Percentiles rank a stretch among this genome's conserved stretches.
Evolutionary conservation across 306 rosid species (phyloP).

Genomic region (Cucumis cinereus): DNA sequence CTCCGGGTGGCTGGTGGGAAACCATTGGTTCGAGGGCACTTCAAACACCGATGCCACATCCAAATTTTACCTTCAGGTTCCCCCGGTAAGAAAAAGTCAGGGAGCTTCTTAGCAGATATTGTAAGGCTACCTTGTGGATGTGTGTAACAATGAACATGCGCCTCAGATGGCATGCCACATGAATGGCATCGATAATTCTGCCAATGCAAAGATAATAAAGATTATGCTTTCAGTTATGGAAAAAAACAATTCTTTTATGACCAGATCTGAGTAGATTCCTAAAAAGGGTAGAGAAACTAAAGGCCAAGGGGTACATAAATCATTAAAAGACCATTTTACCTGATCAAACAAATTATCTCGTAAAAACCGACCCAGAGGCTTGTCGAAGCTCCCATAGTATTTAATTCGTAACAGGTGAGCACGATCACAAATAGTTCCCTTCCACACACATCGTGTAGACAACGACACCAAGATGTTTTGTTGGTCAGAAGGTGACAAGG

Average conservation of each 20-base stretch:
- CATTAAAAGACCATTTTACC: conserved; percentile 26
- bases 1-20: conserved; percentile 91
- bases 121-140: conserved; percentile 97
- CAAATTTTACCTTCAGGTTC: conserved; percentile 94
- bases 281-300: not conserved
- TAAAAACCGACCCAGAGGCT: conserved; percentile 83
- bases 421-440: conserved; percentile 94
- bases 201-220: not conserved
- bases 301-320: not conserved
- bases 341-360: conserved; percentile 90
- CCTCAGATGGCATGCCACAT: conserved; percentile 93
- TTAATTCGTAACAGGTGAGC: conserved; percentile 88
- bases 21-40: conserved; percentile 80
- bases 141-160: conserved; percentile 91
- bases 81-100: conserved; percentile 65
- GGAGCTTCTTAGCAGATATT: conserved; percentile 76
- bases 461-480: conserved; percentile 94
- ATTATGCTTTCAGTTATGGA: not conserved
- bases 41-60: conserved; percentile 99
- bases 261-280: conserved; percentile 38
- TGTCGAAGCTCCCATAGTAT: conserved; percentile 91
- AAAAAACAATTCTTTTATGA: conserved; percentile 13
- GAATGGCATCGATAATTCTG: conserved; percentile 74
- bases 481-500: conserved; percentile 80
- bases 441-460: conserved; percentile 95